Percentiles rank a stretch among this genome's conserved stretches.
phyloP scores from a whole-genome alignment of 1,139 yeast species.

The Blastobotrys buckinghamii region DNA sequence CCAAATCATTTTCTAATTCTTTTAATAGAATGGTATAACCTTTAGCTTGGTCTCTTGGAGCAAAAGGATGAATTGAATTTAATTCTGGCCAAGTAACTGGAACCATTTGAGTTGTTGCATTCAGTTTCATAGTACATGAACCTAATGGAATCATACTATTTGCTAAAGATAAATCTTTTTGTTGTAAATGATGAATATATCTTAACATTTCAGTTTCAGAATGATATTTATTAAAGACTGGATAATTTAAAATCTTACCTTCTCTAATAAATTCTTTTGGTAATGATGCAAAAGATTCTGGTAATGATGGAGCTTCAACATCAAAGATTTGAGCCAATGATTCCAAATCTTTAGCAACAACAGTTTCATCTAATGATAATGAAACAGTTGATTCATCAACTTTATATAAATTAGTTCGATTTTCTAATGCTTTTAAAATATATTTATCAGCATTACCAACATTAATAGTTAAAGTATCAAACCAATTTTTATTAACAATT shows the following conservation, averaged over 20 bases:
- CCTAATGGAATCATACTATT: slow-evolving; percentile 97
- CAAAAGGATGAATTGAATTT: slow-evolving; percentile 84
- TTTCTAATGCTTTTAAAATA: slow-evolving; percentile 53
- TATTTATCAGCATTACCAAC: slow-evolving; percentile 54
- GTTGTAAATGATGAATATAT: slow-evolving; percentile 78
- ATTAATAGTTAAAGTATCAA: slow-evolving; percentile 78
- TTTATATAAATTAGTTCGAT: slow-evolving; percentile 71
- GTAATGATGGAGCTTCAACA: slow-evolving; percentile 17
- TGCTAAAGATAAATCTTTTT: slow-evolving; percentile 86
- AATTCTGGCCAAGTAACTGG: slow-evolving; percentile 95
- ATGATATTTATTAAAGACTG: slow-evolving; percentile 81
- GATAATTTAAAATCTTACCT: slow-evolving; percentile 59
- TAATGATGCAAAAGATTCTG: slow-evolving; percentile 31
- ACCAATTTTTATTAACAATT: slow-evolving; percentile 60
- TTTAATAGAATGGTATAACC: slow-evolving; percentile 73
- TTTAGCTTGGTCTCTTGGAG: slow-evolving; percentile 75
- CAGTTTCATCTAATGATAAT: slow-evolving; percentile 82
- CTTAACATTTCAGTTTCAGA: slow-evolving; percentile 93
- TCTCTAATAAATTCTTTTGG: slow-evolving; percentile 54
- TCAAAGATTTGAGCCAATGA: slow-evolving; percentile 50
- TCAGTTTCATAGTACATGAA: slow-evolving; percentile 95
- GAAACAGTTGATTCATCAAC: slow-evolving; percentile 60
- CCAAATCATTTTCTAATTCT: slow-evolving; percentile 78
- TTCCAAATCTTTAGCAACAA: slow-evolving; percentile 54
- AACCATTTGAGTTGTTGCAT: slow-evolving; percentile 91